These are phyloP conservation scores for Dryas drummondii DNA, from an alignment of 306 rosid species.

Conservation along the genomic window DNA sequence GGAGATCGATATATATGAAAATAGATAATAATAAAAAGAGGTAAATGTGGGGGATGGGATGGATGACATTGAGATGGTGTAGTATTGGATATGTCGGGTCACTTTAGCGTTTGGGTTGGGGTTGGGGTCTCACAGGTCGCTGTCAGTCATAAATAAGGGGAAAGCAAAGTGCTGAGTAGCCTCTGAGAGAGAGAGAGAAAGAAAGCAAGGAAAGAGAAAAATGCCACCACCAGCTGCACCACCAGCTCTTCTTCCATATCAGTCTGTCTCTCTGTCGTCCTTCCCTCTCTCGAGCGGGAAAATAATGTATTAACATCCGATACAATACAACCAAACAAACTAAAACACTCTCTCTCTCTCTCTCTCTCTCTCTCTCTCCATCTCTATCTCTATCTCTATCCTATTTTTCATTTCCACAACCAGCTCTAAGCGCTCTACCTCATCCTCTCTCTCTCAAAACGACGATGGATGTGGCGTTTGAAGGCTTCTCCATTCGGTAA, in stretches of 20 bases:
- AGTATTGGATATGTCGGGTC: conserved; percentile 22
- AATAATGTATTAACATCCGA: not conserved
- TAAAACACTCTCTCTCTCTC: not conserved
- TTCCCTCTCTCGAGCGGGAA: conserved; percentile 31
- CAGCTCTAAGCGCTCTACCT: too few species aligned
- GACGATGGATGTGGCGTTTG: conserved; percentile 57
- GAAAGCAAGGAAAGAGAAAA: not conserved
- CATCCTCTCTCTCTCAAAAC: not conserved
- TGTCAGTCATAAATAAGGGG: conserved; percentile 85
- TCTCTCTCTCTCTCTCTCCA: not conserved
- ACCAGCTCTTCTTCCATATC: conserved; percentile 12
- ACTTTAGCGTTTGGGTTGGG: conserved; percentile 40
- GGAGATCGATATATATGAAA: not conserved
- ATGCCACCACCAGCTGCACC: not conserved
- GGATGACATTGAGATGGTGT: not conserved
- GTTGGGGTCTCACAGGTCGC: conserved; percentile 64
- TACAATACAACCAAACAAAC: conserved; percentile 1
- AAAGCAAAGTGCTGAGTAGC: conserved; percentile 44
- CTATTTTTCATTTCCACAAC: too few species aligned
- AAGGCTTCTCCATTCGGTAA: conserved; percentile 90
- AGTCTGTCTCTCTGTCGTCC: conserved; percentile 9
- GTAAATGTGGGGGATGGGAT: not conserved
- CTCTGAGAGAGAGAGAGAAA: conserved; percentile 5
- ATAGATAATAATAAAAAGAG: not conserved
- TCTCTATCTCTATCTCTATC: not conserved